phyloP scores from a whole-genome alignment of 257 asterid species.

The Solanum lycopersicoides region DNA sequence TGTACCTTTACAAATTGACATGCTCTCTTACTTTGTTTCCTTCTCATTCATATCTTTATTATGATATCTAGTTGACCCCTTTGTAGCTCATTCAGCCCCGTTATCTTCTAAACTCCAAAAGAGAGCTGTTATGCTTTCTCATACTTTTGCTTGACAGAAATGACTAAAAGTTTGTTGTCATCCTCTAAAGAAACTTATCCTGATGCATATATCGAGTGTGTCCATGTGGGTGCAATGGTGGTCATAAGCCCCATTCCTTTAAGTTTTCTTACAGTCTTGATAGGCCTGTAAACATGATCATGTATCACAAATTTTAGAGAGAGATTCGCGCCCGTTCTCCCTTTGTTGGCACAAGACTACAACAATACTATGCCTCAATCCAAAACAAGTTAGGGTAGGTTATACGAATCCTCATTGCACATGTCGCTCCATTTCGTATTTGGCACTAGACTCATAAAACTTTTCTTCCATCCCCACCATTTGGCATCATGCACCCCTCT shows the following conservation, averaged over 20 bases:
- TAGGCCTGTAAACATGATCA: neutral
- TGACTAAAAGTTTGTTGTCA: neutral
- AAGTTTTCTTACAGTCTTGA: neutral
- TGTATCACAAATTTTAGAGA: neutral
- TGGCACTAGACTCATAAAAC: neutral
- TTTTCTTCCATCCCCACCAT: neutral
- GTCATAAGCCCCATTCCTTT: neutral
- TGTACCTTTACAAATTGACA: neutral
- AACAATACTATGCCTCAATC: neutral
- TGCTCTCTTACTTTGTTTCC: neutral
- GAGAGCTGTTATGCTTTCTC: neutral
- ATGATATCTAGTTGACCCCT: neutral
- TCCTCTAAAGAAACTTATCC: neutral
- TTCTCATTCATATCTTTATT: neutral
- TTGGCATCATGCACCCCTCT: neutral
- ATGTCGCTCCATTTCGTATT: neutral
- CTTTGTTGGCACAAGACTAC: neutral
- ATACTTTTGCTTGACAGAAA: neutral
- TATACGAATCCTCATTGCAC: neutral
- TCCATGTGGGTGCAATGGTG: neutral
- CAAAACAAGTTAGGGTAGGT: neutral
- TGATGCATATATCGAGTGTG: neutral
- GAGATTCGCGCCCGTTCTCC: neutral
- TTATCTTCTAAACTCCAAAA: neutral
- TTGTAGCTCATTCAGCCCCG: neutral